These are phyloP conservation scores for Wickerhamomyces chambardii DNA, from an alignment of 805 yeast genomes.

Conservation along the genomic window DNA sequence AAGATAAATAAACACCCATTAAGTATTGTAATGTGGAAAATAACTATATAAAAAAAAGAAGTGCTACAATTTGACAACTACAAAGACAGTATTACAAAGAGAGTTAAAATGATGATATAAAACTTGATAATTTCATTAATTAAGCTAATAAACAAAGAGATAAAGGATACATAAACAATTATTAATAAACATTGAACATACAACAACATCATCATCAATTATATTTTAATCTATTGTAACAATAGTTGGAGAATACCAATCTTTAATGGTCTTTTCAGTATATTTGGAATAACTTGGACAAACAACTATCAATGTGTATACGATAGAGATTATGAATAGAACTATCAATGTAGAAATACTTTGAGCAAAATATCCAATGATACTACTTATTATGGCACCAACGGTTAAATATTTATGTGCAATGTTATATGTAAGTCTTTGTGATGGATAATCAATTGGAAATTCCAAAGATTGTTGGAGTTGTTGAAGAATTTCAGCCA, in stretches of 20 bases:
- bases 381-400: slow-evolving; percentile 26
- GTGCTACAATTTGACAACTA: too few species aligned
- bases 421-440: slow-evolving; percentile 11
- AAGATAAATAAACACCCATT: too few species aligned
- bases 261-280: slow-evolving; percentile 13
- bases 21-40: too few species aligned
- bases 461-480: background rate
- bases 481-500: background rate
- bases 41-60: too few species aligned
- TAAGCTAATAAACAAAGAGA: too few species aligned
- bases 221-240: too few species aligned
- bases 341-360: slow-evolving; percentile 30
- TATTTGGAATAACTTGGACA: slow-evolving; percentile 55
- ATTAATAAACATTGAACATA: too few species aligned
- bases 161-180: too few species aligned
- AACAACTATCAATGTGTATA: slow-evolving; percentile 26
- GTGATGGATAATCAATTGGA: slow-evolving; percentile 25
- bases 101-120: too few species aligned
- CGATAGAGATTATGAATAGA: slow-evolving; percentile 27
- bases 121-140: too few species aligned
- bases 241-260: slow-evolving; percentile 30
- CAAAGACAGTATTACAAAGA: too few species aligned
- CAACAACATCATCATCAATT: too few species aligned
- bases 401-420: slow-evolving; percentile 9
- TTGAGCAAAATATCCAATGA: slow-evolving; percentile 39